Conservation (phyloP, 371 early-diverging fungal species). For the Mortierella sp. region DNA sequence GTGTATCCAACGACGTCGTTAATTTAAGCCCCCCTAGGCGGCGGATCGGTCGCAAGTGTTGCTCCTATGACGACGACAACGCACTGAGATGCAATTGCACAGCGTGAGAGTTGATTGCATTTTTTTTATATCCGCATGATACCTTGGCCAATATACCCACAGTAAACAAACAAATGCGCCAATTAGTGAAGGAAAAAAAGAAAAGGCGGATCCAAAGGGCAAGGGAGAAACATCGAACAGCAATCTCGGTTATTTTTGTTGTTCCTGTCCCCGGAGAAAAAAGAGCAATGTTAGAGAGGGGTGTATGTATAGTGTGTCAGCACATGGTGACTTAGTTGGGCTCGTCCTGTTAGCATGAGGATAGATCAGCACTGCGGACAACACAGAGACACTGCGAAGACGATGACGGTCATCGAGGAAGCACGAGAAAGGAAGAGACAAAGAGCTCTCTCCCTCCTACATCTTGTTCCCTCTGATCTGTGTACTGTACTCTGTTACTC, state of each 20-base stretch:
- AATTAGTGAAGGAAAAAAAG: background rate
- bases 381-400: background rate
- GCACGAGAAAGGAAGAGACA: background rate
- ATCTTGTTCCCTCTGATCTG: no score
- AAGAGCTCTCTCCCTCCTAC: background rate
- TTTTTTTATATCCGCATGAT: background rate
- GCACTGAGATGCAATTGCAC: background rate
- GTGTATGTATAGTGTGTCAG: background rate
- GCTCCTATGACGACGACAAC: slow-evolving; percentile 7
- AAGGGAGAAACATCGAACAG: no score
- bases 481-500: no score
- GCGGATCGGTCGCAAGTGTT: background rate
- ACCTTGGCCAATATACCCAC: background rate
- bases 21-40: background rate
- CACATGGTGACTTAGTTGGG: background rate
- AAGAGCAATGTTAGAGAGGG: background rate
- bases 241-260: slow-evolving; percentile 8
- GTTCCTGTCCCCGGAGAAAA: background rate
- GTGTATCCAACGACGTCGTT: background rate
- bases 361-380: background rate
- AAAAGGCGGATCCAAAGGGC: slow-evolving; percentile 1
- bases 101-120: background rate
- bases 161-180: background rate
- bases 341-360: slow-evolving; percentile 5
- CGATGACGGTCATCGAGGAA: background rate